phyloP scores from a whole-genome alignment of 257 asterid genomes.

The Coffea canephora region DNA sequence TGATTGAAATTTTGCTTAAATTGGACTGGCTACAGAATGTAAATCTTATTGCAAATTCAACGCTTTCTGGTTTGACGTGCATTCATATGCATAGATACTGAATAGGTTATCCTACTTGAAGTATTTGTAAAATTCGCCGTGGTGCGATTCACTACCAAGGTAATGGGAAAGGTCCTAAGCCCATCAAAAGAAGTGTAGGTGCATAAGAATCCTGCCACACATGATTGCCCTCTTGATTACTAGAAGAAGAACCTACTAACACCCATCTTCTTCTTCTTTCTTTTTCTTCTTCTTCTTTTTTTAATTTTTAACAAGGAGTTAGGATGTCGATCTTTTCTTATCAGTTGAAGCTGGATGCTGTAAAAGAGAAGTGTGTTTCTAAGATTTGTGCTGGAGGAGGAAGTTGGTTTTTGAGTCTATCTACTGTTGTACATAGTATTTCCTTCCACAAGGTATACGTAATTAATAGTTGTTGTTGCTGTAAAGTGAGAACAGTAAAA shows the following conservation, averaged over 20 bases:
- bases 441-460: neutral
- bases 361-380: neutral
- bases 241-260: neutral
- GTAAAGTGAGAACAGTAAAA: neutral
- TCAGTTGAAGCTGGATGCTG: neutral
- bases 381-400: neutral
- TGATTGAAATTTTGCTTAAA: no score
- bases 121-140: neutral
- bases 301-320: no score
- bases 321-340: neutral
- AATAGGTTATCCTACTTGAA: neutral
- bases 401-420: neutral
- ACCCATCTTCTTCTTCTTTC: no score
- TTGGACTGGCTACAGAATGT: no score
- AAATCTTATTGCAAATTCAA: no score
- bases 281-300: no score
- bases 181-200: neutral
- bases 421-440: neutral
- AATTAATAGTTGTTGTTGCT: neutral
- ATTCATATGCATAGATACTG: no score
- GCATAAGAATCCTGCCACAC: neutral
- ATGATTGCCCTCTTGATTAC: neutral
- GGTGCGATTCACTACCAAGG: neutral
- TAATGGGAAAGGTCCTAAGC: neutral
- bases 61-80: no score